phyloP scores from a whole-genome alignment of 164 flowering plant genomes.

The Euptelea pleiosperma region DNA sequence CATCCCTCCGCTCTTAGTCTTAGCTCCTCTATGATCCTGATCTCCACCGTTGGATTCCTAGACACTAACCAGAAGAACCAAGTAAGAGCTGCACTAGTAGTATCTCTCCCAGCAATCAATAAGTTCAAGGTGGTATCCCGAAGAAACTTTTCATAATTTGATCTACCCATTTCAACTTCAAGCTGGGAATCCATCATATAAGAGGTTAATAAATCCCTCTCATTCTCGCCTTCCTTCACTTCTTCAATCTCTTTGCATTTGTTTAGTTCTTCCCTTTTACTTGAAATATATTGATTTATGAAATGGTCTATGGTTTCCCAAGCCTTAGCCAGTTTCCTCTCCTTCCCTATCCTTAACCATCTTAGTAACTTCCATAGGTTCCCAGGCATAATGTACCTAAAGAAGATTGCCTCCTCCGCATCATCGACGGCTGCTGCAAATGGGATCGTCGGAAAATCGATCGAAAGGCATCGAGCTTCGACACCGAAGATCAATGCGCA shows the following conservation, averaged over 20 bases:
- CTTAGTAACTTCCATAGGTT: conserved; percentile 33
- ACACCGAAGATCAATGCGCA: conserved; percentile 25
- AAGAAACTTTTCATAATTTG: conserved; percentile 19
- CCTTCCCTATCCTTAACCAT: conserved; percentile 25
- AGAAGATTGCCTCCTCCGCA: conserved; percentile 23
- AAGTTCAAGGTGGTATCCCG: conserved; percentile 27
- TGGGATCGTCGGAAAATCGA: conserved; percentile 24
- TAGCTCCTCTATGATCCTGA: conserved; percentile 28
- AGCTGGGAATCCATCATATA: conserved; percentile 5
- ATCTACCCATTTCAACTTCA: conserved; percentile 3
- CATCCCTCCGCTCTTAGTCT: not conserved
- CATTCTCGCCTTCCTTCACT: not conserved
- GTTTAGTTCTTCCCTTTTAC: conserved; percentile 2
- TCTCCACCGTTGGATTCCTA: conserved; percentile 26
- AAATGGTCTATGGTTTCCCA: conserved; percentile 12
- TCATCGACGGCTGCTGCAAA: conserved; percentile 33
- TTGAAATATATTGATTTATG: conserved; percentile 8
- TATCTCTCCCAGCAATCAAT: conserved; percentile 35
- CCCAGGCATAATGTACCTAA: conserved; percentile 28
- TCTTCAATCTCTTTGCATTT: no score
- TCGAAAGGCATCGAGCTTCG: conserved; percentile 24
- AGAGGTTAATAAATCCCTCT: conserved; percentile 20
- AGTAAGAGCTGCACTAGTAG: conserved; percentile 29
- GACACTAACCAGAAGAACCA: conserved; percentile 40
- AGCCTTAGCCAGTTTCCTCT: conserved; percentile 12